Evolutionary conservation across 2,329 filamentous ascomycete genomes (phyloP), one percentile per base, ranked within the genome.

Genomic region (Epichloe elymi): DNA sequence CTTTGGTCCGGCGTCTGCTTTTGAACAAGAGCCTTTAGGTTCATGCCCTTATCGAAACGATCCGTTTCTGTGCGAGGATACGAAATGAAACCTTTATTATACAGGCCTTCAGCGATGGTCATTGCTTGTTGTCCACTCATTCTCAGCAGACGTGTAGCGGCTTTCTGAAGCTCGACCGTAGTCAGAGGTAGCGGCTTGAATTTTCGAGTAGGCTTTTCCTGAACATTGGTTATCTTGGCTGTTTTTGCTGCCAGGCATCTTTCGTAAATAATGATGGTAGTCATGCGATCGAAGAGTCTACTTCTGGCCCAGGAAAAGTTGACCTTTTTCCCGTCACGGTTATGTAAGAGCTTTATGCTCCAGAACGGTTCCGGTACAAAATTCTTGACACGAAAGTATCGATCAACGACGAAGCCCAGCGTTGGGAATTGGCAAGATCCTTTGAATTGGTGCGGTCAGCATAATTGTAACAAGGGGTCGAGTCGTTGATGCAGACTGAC

Each of bases 11-110:
- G 81, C 1, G 79, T 81, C 65, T 98, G 93, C 62, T 94, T 96
- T 60, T 87, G 80, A 17, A 96, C 78, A 8, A 98, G 72, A 20
- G 76, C 78, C 55, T 79, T 80, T 19, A 98, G 74, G 63, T 97
- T 84, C 72, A 97, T 96, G 4, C 79, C 91, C 60, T 80, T 81
- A 61, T 96, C 90, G 62, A 97, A 98, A 35, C 91, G 86, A 65
- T 98, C 93, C 0, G 93, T 98, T 67, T 98, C 93, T 0, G 93
- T 98, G 67, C 93, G 83, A 1, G 93, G 93, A 67, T 98, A 98
- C 66, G 90, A 96, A 67, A 98, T 95, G 69, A 90, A 97, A 0
- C 93, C 93, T 65, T 86, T 89, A 46, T 89, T 90, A 71, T 98
- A 98, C 2, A 98, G 78, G 5, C 74, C 73, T 66, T 98, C 93